Percentiles rank a stretch among this genome's conserved stretches.
These are phyloP conservation scores for Fusarium sp. DNA, from an alignment of 2,329 filamentous ascomycete species.

Conservation along the genomic window DNA sequence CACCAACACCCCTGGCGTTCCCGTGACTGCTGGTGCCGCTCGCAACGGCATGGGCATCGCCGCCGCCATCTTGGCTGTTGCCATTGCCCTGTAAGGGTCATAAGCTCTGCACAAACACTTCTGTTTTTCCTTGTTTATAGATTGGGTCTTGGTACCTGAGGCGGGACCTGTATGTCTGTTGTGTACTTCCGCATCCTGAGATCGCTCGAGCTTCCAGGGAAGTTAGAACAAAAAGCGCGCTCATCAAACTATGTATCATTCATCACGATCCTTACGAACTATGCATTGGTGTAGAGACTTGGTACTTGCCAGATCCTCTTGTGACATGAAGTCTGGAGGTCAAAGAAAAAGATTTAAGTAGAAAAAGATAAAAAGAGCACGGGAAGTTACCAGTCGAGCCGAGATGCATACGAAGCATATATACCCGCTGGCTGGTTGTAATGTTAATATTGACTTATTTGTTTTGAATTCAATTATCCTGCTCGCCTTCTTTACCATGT, in stretches of 20 bases:
- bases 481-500: not conserved
- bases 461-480: constrained; percentile 38
- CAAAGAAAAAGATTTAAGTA: constrained; percentile 32
- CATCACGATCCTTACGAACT: constrained; percentile 70
- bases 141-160: constrained; percentile 46
- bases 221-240: constrained; percentile 23
- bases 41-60: constrained; percentile 62
- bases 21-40: constrained; percentile 56
- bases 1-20: constrained; percentile 53
- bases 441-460: constrained; percentile 50
- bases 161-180: constrained; percentile 45
- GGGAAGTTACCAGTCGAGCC: constrained; percentile 45
- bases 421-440: constrained; percentile 53
- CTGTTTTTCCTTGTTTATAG: constrained; percentile 47
- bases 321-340: constrained; percentile 34
- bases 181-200: constrained; percentile 41
- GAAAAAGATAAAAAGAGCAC: constrained; percentile 44
- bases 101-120: constrained; percentile 38
- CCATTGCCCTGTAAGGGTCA: constrained; percentile 61
- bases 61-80: constrained; percentile 58
- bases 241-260: constrained; percentile 58
- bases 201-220: constrained; percentile 34
- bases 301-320: constrained; percentile 34
- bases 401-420: constrained; percentile 48
- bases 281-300: constrained; percentile 49